Evolutionary conservation across 2,329 filamentous ascomycete species (phyloP).

Genomic region (Microascus cirrosus): DNA sequence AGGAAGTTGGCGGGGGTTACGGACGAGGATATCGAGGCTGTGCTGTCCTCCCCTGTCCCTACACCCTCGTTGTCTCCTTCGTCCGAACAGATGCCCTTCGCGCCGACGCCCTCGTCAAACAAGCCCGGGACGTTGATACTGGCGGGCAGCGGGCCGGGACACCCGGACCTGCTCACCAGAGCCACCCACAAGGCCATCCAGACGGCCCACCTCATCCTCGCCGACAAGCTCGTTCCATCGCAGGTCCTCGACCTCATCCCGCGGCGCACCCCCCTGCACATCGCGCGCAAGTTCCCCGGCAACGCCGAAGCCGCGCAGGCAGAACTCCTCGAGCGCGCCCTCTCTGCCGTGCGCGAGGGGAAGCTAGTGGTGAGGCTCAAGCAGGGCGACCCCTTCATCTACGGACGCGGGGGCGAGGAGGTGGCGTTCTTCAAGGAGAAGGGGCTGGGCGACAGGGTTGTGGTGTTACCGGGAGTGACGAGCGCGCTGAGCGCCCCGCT

Average conservation of each 20-base stretch:
- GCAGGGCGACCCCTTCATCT: constrained; percentile 94
- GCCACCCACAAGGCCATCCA: constrained; percentile 69
- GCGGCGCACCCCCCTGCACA: constrained; percentile 76
- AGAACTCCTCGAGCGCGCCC: constrained; percentile 70
- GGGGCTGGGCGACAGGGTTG: constrained; percentile 51
- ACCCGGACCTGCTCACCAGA: constrained; percentile 81
- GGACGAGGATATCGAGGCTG: constrained; percentile 64
- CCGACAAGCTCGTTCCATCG: constrained; percentile 76
- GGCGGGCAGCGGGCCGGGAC: constrained; percentile 84
- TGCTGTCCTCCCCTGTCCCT: constrained; percentile 54
- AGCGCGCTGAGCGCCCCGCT: constrained; percentile 78
- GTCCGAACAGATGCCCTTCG: not conserved
- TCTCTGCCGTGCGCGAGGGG: constrained; percentile 54
- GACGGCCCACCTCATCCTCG: constrained; percentile 66
- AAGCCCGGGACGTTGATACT: constrained; percentile 65
- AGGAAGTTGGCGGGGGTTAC: constrained; percentile 68
- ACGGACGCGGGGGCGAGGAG: constrained; percentile 90
- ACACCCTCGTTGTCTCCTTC: constrained; percentile 11
- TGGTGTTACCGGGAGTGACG: constrained; percentile 83
- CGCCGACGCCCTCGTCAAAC: constrained; percentile 11
- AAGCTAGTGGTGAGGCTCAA: constrained; percentile 81
- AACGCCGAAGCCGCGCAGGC: constrained; percentile 91
- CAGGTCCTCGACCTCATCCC: constrained; percentile 83
- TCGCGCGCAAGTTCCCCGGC: constrained; percentile 93
- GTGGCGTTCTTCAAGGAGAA: constrained; percentile 68